Evolutionary conservation across 83 land plant species (phyloP).

Genomic region (Isoetes engelmannii): DNA sequence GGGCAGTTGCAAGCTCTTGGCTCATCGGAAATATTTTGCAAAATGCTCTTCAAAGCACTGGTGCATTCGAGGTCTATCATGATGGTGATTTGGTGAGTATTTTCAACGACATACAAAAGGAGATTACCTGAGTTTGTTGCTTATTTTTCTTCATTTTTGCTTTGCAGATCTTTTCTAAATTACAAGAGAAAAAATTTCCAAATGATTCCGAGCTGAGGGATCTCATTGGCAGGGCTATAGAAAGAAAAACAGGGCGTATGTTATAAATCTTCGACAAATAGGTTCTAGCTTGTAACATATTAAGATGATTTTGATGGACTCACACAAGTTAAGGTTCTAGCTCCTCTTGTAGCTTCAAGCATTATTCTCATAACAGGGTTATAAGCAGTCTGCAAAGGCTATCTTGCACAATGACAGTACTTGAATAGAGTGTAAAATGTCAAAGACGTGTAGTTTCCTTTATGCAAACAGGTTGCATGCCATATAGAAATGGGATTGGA

Average conservation of each 20-base stretch:
- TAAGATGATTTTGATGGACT: too few relatives aligned
- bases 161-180: slow-evolving; percentile 21
- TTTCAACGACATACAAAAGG: not conserved
- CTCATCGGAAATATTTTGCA: slow-evolving; percentile 20
- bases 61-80: slow-evolving; percentile 22
- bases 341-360: too few relatives aligned
- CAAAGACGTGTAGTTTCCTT: too few relatives aligned
- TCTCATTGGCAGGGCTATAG: slow-evolving; percentile 8
- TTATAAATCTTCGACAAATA: too few relatives aligned
- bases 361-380: too few relatives aligned
- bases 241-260: slow-evolving; percentile 4
- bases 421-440: too few relatives aligned
- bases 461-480: too few relatives aligned
- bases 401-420: too few relatives aligned
- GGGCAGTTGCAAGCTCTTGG: slow-evolving; percentile 21
- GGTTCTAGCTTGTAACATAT: too few relatives aligned
- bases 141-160: not conserved
- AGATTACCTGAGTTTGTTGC: not conserved
- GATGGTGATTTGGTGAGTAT: slow-evolving; percentile 24
- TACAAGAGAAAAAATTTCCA: slow-evolving; percentile 13
- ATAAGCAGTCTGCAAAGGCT: too few relatives aligned
- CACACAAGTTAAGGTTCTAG: too few relatives aligned
- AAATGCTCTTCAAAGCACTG: slow-evolving; percentile 21
- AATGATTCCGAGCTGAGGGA: slow-evolving; percentile 18
- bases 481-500: too few relatives aligned